Base-by-base conservation (phyloP, 257 asterid species). In the Solanum lignicaule region DNA sequence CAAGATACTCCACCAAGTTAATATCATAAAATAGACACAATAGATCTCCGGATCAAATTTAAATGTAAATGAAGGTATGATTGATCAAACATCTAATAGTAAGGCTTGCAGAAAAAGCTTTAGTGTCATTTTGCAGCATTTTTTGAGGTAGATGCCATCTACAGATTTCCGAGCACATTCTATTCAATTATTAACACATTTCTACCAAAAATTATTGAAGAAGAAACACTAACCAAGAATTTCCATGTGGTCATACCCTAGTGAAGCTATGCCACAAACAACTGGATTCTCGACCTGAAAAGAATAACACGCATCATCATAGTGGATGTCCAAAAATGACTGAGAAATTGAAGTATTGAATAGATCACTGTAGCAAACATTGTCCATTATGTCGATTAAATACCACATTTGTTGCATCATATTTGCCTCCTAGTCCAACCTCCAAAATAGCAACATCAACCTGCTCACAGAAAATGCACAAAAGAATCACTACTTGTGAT, bases 341-440 rank as follows among this genome's bases (percentile, higher is more conserved):
- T 48, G 72, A 72, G 36, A 33, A 11, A 86, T 78, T 31, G 43
- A 69, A 6, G 35, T 73, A 85, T 41, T 33, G 48, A 88, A 87
- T 86, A 41, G 55, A 73, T 73, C 84, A 4, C 46, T 73, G 46
- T 72, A 71, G 46, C 88, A 86, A 86, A 86, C 2, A 41, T 21
- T 69, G 13, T 55, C 66, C 39, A 46, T 31, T 72, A 83, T 78
- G 39, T 83, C 84, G 60, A 83, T 86, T 58, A 72, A 96, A 88
- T 95, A 97, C 99, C 98, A 97, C 98, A 90, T 97, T 97, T 58
- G 99, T 97, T 66, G 99, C 98, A 88, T 97, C 99, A 92, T 90
- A 96, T 87, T 90, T 96, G 83, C 99, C 99, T 83, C 99, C 99
- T 88, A 97, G 89, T 69, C 99, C 99, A 91, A 97, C 99, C 92